These are phyloP conservation scores for Aspergillus versicolor DNA, from an alignment of 2,329 filamentous ascomycete genomes.

Conservation along the genomic window DNA sequence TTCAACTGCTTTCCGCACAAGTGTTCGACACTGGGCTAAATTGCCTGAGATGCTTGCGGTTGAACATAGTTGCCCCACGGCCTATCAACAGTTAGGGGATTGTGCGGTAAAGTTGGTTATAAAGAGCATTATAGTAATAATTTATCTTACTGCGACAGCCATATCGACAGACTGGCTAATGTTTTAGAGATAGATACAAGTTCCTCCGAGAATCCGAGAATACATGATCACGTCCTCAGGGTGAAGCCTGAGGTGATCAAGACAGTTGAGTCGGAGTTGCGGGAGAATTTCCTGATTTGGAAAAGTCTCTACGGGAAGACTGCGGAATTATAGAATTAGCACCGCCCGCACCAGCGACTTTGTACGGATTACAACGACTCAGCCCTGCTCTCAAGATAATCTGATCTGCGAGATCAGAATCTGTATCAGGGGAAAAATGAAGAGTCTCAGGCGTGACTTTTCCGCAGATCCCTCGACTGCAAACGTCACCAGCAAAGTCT, in stretches of 20 bases:
- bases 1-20: constrained; percentile 70
- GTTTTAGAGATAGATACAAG: neutral
- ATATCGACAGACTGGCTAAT: constrained; percentile 14
- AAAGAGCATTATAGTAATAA: no score
- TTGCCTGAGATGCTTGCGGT: constrained; percentile 77
- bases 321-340: constrained; percentile 13
- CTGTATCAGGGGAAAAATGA: constrained; percentile 46
- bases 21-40: constrained; percentile 70
- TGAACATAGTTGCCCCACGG: constrained; percentile 86
- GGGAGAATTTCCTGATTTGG: constrained; percentile 26
- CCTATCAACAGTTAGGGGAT: constrained; percentile 51
- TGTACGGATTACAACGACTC: constrained; percentile 23
- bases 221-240: neutral
- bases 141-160: constrained; percentile 28
- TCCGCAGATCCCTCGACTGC: constrained; percentile 57
- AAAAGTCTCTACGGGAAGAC: constrained; percentile 8
- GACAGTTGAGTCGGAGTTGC: constrained; percentile 7
- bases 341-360: constrained; percentile 13
- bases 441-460: constrained; percentile 60
- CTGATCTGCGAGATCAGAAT: constrained; percentile 12
- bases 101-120: neutral
- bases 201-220: neutral
- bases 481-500: constrained; percentile 92
- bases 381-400: constrained; percentile 6
- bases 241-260: neutral